Percentiles rank a stretch among this genome's conserved stretches.
phyloP scores from a whole-genome alignment of 116 monocot species.

The Papilionanthe hybrid region DNA sequence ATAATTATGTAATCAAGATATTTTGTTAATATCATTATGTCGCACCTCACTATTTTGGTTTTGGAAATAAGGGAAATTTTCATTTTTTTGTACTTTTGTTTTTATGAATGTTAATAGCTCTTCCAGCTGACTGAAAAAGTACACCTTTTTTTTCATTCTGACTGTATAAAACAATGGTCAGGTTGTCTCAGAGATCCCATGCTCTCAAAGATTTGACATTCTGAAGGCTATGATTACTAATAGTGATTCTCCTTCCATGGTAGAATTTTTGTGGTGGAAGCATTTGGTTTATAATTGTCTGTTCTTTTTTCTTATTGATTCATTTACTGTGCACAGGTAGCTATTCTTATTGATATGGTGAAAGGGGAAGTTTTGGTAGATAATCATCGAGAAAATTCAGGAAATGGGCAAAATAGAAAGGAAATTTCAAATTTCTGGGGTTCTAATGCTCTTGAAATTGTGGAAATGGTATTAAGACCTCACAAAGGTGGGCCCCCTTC shows the following conservation, averaged over 20 bases:
- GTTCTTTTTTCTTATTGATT: constrained; percentile 9
- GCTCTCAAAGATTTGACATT: constrained; percentile 48
- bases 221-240: constrained; percentile 65
- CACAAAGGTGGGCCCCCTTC: constrained; percentile 80
- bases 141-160: constrained; percentile 1
- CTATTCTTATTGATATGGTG: constrained; percentile 76
- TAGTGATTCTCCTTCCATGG: constrained; percentile 76
- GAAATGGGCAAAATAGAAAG: constrained; percentile 7
- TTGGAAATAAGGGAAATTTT: background rate
- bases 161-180: constrained; percentile 26
- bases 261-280: constrained; percentile 12
- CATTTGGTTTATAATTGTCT: background rate
- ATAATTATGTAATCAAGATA: background rate
- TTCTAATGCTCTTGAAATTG: constrained; percentile 53
- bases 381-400: constrained; percentile 10
- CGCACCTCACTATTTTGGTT: background rate
- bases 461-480: constrained; percentile 70
- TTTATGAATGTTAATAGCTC: background rate
- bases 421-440: constrained; percentile 28
- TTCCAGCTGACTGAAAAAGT: background rate
- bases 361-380: constrained; percentile 39
- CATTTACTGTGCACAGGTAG: constrained; percentile 36
- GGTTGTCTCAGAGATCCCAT: constrained; percentile 68
- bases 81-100: background rate
- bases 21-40: background rate